Percentiles rank a stretch among this genome's conserved stretches.
phyloP scores from a whole-genome alignment of 768 basidiomycete species.

The Suillus placidus region DNA sequence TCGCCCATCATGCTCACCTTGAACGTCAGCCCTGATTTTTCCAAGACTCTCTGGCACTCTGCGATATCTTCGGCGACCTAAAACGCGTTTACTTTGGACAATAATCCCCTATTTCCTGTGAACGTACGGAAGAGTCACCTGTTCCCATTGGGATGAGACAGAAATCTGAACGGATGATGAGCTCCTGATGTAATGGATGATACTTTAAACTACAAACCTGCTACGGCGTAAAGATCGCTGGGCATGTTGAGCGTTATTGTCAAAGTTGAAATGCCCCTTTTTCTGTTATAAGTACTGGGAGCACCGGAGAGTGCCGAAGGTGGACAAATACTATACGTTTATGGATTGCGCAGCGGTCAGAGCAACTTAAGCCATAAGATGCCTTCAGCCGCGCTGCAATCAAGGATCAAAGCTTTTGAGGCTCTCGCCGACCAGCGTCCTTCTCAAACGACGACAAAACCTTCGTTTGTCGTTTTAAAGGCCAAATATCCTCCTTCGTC shows the following conservation, averaged over 20 bases:
- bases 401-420: constrained; percentile 69
- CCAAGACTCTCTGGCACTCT: constrained; percentile 80
- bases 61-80: constrained; percentile 80
- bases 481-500: constrained; percentile 11
- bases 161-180: constrained; percentile 57
- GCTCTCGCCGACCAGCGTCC: constrained; percentile 38
- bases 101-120: background rate
- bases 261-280: constrained; percentile 3
- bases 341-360: constrained; percentile 13
- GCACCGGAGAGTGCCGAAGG: background rate
- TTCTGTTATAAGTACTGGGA: background rate
- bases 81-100: constrained; percentile 16
- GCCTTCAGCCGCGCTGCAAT: constrained; percentile 53
- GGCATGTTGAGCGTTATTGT: constrained; percentile 19
- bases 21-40: constrained; percentile 80
- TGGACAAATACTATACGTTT: no score
- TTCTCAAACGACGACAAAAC: constrained; percentile 23
- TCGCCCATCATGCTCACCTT: constrained; percentile 54
- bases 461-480: constrained; percentile 6
- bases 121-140: constrained; percentile 63
- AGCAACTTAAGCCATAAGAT: constrained; percentile 27
- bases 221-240: constrained; percentile 72
- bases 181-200: constrained; percentile 2
- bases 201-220: constrained; percentile 47
- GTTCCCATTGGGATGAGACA: constrained; percentile 89